Base-by-base conservation (phyloP, 164 flowering plant genomes). In the Malania oleifera region DNA sequence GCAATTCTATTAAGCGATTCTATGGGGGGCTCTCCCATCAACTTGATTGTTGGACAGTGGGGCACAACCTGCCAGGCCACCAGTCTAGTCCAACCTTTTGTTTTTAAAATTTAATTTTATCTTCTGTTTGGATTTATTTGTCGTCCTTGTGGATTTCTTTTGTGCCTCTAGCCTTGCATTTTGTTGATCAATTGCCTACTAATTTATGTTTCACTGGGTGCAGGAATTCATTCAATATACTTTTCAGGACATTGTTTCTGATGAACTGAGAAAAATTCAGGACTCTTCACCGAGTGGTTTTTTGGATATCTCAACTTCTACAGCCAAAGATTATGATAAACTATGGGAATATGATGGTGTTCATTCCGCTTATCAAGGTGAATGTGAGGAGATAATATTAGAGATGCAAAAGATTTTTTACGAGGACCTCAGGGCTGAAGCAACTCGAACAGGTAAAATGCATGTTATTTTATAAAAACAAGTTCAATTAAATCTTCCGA, bases 391-490 rank as follows among this genome's bases (percentile, higher is more conserved):
- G 26, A 77, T 92, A 29, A 35, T 92, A 73, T 61, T 87, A 59
- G 93, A 87, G 73, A 84, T 92, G 93, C 90, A 92, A 52, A 81
- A 80, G 57, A 72, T 87, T 7, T 86, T 92, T 62, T 86, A 89
- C 69, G 86, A 85, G 59, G 96, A 89, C 76, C 76, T 82, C 12
- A 41, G 52, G 23, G 31, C 26, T 11, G 77, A 85, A 47, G 45
- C 70, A 22, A 51, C 52, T 37, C 40, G 13, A 66, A 69, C 39
- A 73, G 91, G 96, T 86, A 54, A 65, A 35, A 22, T 24, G 24
- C 38, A 34, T 12, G 11, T 1, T 12, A 7, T 7, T 34, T 34
- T 34, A 34, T 34, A 34, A 12, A 34, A 34, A 34, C 11, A 12
- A 12, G 38, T 12, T 34, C 38, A 34, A 34, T 7, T 34, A 12